These are phyloP conservation scores for Termitomyces heimii DNA, from an alignment of 768 basidiomycete species.

Conservation along the genomic window DNA sequence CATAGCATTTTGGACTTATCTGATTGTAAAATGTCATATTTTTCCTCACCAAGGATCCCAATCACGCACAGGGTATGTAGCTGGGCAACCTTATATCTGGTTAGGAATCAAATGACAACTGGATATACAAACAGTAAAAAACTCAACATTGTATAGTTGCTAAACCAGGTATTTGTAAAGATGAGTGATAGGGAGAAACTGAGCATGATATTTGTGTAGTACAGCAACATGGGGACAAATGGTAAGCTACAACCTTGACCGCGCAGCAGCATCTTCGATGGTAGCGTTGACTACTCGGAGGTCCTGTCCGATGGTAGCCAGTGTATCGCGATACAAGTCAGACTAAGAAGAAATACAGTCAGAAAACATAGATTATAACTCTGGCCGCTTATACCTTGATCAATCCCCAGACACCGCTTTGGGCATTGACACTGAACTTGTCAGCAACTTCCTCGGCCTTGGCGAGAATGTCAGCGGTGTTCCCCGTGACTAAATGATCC, in stretches of 20 bases:
- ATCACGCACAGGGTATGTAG: no score
- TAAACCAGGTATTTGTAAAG: neutral
- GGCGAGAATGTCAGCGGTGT: conserved; percentile 51
- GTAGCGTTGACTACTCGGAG: conserved; percentile 25
- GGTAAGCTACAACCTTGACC: conserved; percentile 32
- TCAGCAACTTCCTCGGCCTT: conserved; percentile 63
- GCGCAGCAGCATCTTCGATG: conserved; percentile 46
- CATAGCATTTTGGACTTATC: neutral
- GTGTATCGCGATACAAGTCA: conserved; percentile 50
- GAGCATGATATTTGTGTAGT: neutral
- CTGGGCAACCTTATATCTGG: neutral
- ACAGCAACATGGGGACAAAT: neutral
- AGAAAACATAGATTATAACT: neutral
- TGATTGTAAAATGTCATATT: neutral
- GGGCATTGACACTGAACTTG: conserved; percentile 42
- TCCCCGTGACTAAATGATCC: conserved; percentile 62
- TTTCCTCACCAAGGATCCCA: neutral
- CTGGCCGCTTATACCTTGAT: conserved; percentile 46
- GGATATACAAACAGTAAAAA: neutral
- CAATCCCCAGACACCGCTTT: conserved; percentile 62
- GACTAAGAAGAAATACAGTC: conserved; percentile 26
- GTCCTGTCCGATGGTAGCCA: conserved; percentile 38
- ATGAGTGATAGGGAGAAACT: neutral
- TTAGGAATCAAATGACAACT: neutral
- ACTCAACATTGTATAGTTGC: neutral